Percentiles rank a stretch among this genome's conserved stretches.
These are phyloP conservation scores for Ophiocytium majus DNA, from an alignment of 352 stramenopile genomes.

Conservation along the genomic window DNA sequence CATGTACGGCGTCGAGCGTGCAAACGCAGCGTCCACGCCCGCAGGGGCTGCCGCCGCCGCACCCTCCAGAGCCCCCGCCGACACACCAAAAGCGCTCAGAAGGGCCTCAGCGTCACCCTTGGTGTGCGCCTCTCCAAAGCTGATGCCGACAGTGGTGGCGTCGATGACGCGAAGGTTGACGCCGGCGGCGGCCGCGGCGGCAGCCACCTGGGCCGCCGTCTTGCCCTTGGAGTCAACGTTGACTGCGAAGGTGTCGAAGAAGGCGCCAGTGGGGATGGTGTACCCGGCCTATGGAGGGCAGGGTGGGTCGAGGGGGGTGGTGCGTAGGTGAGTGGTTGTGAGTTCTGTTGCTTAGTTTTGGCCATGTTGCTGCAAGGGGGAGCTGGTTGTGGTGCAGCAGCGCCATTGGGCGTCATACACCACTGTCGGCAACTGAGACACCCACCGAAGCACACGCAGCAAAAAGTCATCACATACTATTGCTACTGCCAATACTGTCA, in stretches of 20 bases:
- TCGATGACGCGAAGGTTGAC: slow-evolving; percentile 81
- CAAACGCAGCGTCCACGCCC: slow-evolving; percentile 49
- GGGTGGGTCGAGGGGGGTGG: too few relatives aligned
- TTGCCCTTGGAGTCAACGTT: slow-evolving; percentile 74
- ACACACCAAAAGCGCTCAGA: slow-evolving; percentile 62
- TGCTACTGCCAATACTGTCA: too few relatives aligned
- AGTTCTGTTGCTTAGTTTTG: too few relatives aligned
- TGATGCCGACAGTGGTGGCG: slow-evolving; percentile 80
- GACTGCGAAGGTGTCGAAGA: slow-evolving; percentile 90
- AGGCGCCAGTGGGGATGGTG: slow-evolving; percentile 72
- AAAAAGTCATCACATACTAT: too few relatives aligned
- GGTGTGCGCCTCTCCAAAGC: slow-evolving; percentile 92
- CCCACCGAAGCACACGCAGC: too few relatives aligned
- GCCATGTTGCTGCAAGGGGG: too few relatives aligned
- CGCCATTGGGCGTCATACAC: too few relatives aligned
- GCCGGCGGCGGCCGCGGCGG: slow-evolving; percentile 65
- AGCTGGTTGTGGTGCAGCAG: too few relatives aligned
- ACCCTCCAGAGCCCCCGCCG: slow-evolving; percentile 14
- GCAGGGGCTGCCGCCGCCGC: slow-evolving; percentile 20
- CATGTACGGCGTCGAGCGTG: slow-evolving; percentile 73
- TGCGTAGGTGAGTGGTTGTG: background rate
- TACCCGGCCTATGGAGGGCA: slow-evolving; percentile 64
- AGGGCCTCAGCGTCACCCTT: slow-evolving; percentile 80
- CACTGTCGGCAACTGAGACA: too few relatives aligned
- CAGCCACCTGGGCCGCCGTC: slow-evolving; percentile 71